Evolutionary conservation across 495 filamentous ascomycete genomes (phyloP), one percentile per base, ranked within the genome.

Genomic region (Xylaria intraflava): DNA sequence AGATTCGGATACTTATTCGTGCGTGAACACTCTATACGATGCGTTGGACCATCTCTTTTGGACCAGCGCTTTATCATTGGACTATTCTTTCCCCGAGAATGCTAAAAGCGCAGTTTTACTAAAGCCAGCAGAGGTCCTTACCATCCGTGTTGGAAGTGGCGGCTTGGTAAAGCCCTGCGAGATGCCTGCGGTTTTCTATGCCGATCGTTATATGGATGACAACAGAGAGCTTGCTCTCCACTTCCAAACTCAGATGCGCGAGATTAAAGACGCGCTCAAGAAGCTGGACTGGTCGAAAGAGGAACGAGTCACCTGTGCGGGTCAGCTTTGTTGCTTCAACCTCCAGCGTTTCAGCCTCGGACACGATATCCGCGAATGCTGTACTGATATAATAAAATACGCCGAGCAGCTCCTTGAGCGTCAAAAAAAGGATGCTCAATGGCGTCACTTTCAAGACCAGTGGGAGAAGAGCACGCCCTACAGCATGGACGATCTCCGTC

Each of bases 171-270:
- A 70, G 26, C 73, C 77, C 10, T 70, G 92, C 39, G 80, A 84
- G 12, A 78, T 92, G 17, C 88, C 89, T 27, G 69, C 79, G 14
- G 74, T 81, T 0, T 83, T 90, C 58, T 94, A 91, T 60, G 77
- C 83, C 7, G 90, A 95, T 65, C 78, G 89, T 31, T 96, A 95
- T 66, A 66, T 90, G 53, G 75, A 80, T 47, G 69, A 67, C 30
- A 79, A 78, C 53, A 74, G 74, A 55, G 72, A 82, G 1, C 61
- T 77, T 51, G 70, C 82, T 17, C 26, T 65, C 14, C 59, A 69
- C 12, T 65, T 80, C 50, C 69, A 78, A 45, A 45, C 49, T 19
- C 64, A 73, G 22, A 68, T 73, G 38, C 41, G 59, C 9, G 58
- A 57, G n/a, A 56, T 66, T 11, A 62, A 56, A 16, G 65, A 29